These are phyloP conservation scores for Paramecium primaurelia DNA, from an alignment of 73 alveolate genomes.

Conservation along the genomic window DNA sequence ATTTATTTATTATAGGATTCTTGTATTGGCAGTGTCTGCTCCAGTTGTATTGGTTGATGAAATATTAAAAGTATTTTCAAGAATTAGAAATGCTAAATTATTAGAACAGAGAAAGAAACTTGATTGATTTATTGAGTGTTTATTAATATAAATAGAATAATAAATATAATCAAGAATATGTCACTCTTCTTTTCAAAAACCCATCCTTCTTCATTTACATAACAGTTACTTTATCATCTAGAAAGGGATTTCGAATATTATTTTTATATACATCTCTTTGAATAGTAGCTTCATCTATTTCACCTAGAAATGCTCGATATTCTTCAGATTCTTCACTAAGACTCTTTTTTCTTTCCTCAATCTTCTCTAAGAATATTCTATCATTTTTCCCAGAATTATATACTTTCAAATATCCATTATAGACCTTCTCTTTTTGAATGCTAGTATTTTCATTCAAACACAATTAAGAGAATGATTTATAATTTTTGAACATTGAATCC, in stretches of 20 bases:
- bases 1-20: conserved; percentile 29
- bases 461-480: background rate
- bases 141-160: background rate
- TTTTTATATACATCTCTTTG: background rate
- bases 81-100: conserved; percentile 31
- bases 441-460: background rate
- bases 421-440: background rate
- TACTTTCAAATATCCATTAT: background rate
- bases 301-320: background rate
- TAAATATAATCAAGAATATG: background rate
- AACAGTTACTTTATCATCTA: background rate
- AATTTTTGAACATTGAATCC: background rate
- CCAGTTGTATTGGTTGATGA: conserved; percentile 93
- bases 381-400: background rate
- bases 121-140: background rate
- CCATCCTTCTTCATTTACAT: background rate
- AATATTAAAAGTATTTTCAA: conserved; percentile 81
- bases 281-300: background rate
- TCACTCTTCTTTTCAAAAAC: background rate
- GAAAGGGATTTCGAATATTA: conserved; percentile 19
- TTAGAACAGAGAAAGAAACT: background rate
- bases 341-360: background rate
- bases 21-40: conserved; percentile 79
- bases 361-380: background rate
- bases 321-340: background rate